These are phyloP conservation scores for Neoascochyta sp. DNA, from an alignment of 2,329 filamentous ascomycete species.

Conservation along the genomic window DNA sequence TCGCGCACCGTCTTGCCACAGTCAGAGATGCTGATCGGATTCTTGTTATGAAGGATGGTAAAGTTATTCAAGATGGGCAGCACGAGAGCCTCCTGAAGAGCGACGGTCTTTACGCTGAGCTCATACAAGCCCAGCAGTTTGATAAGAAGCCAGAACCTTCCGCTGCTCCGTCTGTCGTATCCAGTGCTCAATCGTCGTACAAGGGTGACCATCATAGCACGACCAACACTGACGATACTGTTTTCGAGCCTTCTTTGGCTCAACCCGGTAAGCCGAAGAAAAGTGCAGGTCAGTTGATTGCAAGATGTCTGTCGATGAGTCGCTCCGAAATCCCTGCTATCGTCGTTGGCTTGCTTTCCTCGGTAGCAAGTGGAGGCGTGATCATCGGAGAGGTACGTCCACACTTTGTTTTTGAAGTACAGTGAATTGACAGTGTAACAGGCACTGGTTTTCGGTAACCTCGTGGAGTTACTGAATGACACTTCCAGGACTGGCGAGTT, in stretches of 20 bases:
- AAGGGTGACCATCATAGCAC: conserved; percentile 9
- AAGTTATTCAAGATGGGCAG: conserved; percentile 28
- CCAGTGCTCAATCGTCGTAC: conserved; percentile 9
- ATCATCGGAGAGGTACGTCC: conserved; percentile 54
- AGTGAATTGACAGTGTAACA: neutral
- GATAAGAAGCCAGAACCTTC: conserved; percentile 26
- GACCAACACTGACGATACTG: conserved; percentile 2
- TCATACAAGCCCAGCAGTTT: conserved; percentile 36
- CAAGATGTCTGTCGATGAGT: conserved; percentile 27
- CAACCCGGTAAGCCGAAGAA: conserved; percentile 8
- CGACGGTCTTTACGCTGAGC: conserved; percentile 30
- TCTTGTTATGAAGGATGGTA: conserved; percentile 35
- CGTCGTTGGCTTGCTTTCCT: conserved; percentile 42
- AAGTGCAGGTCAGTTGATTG: conserved; percentile 16
- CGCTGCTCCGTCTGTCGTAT: conserved; percentile 19
- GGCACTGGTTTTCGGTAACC: conserved; percentile 28
- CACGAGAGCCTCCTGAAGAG: conserved; percentile 29
- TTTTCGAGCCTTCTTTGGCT: conserved; percentile 1
- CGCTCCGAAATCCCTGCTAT: conserved; percentile 41
- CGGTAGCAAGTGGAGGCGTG: conserved; percentile 47
- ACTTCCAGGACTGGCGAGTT: conserved; percentile 14
- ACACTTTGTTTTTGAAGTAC: neutral
- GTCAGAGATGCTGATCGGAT: conserved; percentile 38
- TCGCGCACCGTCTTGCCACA: conserved; percentile 37
- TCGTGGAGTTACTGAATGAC: conserved; percentile 31